Evolutionary conservation across 2,329 filamentous ascomycete genomes (phyloP), one percentile per base, ranked within the genome.

Genomic region (Gaeumannomyces tritici): DNA sequence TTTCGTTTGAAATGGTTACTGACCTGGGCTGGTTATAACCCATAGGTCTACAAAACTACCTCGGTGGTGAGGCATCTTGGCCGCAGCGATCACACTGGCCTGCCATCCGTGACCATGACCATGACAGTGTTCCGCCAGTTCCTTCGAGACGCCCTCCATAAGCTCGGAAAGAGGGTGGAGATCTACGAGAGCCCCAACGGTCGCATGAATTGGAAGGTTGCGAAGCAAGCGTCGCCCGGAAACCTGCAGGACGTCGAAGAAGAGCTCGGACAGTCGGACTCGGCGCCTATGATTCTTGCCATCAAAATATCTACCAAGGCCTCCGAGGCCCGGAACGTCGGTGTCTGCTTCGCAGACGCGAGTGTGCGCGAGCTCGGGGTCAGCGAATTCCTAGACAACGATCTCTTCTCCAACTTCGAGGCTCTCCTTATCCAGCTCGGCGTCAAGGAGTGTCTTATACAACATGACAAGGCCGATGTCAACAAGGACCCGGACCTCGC

Each of bases 381-480:
- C 62, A 96, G 91, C 79, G 96, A 99, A 72, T 99, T 99, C 67
- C 84, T 96, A n/a, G 95, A 99, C 80, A 99, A 98, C 71, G 95
- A 99, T 72, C 81, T 97, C 12, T 99, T 96, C 77, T 98, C 93
- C 61, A 99, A 99, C 73, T 96, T 99, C 67, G 95, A 99, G 76
- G 92, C 93, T 3, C 82, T 99, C 24, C 84, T 99, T 61, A 99
- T 99, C 67, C 96, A 99, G 72, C 85, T 99, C 3, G 95, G 95
- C 7, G 91, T 97, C 26, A 95, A 92, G 72, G 95, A 99, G 74
- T 97, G 93, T 70, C 77, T 99, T 33, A 76, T 99, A n/a, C 89
- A 91, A 69, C 77, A 85, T 26, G 93, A 98, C 71, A 84, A 85
- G 63, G 78, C 83, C 6, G 89, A 90, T 64, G 96, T 96, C 73